These are phyloP conservation scores for Hymenoscyphus repandus DNA, from an alignment of 2,329 filamentous ascomycete species.

Conservation along the genomic window DNA sequence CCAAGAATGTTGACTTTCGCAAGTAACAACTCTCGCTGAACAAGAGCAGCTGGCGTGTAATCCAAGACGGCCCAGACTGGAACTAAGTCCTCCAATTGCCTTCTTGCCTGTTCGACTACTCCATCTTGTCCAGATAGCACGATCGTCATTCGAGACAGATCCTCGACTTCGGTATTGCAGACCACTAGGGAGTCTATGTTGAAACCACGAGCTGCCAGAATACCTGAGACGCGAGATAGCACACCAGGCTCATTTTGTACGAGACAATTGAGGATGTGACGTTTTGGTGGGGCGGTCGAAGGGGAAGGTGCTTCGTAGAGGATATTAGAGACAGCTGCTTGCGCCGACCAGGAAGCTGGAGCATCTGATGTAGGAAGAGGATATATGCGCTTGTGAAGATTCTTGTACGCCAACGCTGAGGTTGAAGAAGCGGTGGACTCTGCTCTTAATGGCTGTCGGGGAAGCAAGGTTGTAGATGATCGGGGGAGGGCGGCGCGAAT, in stretches of 20 bases:
- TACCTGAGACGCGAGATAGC: conserved; percentile 90
- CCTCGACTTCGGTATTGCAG: conserved; percentile 94
- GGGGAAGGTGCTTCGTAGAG: conserved; percentile 95
- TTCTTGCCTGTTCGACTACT: conserved; percentile 91
- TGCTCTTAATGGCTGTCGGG: conserved; percentile 21
- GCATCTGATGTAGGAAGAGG: conserved; percentile 75
- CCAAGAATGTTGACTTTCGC: conserved; percentile 96
- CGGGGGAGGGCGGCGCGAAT: conserved; percentile 20
- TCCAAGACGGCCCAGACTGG: conserved; percentile 98
- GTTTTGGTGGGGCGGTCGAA: conserved; percentile 77
- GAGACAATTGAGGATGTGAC: conserved; percentile 95
- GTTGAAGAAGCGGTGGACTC: conserved; percentile 66
- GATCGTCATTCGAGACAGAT: conserved; percentile 97
- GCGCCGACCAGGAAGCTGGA: conserved; percentile 77
- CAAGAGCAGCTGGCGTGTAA: conserved; percentile 86
- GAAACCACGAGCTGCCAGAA: conserved; percentile 92
- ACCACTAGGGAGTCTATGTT: conserved; percentile 99
- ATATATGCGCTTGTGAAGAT: conserved; percentile 82
- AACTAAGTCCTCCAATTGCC: conserved; percentile 93
- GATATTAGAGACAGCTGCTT: conserved; percentile 94
- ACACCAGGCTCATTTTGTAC: conserved; percentile 99
- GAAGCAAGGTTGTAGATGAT: conserved; percentile 15
- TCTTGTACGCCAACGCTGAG: conserved; percentile 94
- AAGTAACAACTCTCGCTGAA: conserved; percentile 90
- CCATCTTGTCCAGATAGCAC: conserved; percentile 94